A percentile compares a stretch with the other conserved stretches of the same genome.
Conservation (phyloP, 2,329 filamentous ascomycete species). For the Meredithiella fracta region DNA sequence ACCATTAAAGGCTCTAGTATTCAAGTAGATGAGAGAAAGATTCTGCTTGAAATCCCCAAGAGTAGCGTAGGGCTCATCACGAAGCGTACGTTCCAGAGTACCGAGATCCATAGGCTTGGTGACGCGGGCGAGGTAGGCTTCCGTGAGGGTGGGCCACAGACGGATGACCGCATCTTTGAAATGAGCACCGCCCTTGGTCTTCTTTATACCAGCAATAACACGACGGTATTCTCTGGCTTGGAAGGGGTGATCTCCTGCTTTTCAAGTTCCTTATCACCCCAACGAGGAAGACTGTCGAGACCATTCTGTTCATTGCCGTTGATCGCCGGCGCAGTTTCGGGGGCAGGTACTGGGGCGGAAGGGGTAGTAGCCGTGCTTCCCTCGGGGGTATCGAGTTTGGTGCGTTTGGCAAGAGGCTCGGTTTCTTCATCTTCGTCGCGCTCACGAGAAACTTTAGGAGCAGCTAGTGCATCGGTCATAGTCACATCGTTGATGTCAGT, state of each 20-base stretch:
- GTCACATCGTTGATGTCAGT: conserved; percentile 14
- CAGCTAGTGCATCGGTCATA: conserved; percentile 28
- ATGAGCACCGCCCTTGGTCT: conserved; percentile 61
- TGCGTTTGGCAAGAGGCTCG: conserved; percentile 62
- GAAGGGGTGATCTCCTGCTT: conserved; percentile 37
- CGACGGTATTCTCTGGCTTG: conserved; percentile 48
- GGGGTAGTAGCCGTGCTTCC: conserved; percentile 19
- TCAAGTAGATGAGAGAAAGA: conserved; percentile 61
- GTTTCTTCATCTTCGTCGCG: conserved; percentile 44
- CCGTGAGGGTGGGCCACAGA: conserved; percentile 59
- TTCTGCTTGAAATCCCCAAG: conserved; percentile 61
- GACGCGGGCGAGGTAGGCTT: conserved; percentile 52
- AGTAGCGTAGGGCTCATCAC: conserved; percentile 47
- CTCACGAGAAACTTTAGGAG: conserved; percentile 50
- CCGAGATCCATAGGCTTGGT: conserved; percentile 69
- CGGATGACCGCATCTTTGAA: conserved; percentile 67
- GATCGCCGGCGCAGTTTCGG: conserved; percentile 14
- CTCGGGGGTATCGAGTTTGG: conserved; percentile 49
- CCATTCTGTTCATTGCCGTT: conserved; percentile 17
- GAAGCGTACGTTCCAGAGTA: conserved; percentile 67
- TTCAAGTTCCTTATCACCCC: conserved; percentile 29
- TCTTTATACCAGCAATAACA: conserved; percentile 60
- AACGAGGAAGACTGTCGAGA: conserved; percentile 22
- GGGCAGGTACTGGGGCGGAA: neutral
- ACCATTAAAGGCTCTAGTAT: conserved; percentile 72